Base-by-base conservation (phyloP, 208 protist genomes). In the Herpetomonas samuelpessoai region DNA sequence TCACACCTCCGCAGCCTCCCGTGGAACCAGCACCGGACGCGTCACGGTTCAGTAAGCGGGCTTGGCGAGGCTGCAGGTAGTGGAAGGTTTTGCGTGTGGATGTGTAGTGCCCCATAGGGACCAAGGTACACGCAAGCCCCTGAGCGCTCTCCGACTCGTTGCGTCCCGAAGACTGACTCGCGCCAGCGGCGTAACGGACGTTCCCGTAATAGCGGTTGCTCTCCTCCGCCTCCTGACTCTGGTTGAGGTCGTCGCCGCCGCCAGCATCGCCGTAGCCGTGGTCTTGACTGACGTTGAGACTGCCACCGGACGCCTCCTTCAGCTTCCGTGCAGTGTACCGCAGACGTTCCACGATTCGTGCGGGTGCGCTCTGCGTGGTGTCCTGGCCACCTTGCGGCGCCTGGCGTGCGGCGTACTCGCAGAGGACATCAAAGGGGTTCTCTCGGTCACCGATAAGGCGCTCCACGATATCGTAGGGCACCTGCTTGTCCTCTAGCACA, bases 381-480 rank as follows among this genome's bases (percentile, higher is more conserved):
- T 41, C 35, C 6, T 6, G 9, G 3, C 25, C 55, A 9, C 3
- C 18, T 22, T 3, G 21, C 19, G 9, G 16, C 21, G 14, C 27
- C 62, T 46, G 38, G 3, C 18, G 2, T 4, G 26, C 29, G 3
- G 62, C 62, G 31, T 73, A 68, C 18, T 24, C 28, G 21, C 30
- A 44, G 14, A 81, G 65, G 7, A 72, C 60, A 10, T 35, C 49
- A 31, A 72, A 56, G 35, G 69, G 46, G 29, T 68, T 59, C 14
- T 46, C 54, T 18, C 7, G n/a, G 39, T 29, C 31, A 4, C n/a
- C 21, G 35, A 76, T 9, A 54, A 89, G 61, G 2, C 56, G 68
- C 14, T 68, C 56, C 47, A 83, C 72, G 14, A 90, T 66, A 2
- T 63, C 60, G 4, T 71, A 19, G 16, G 71, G 77, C 30, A 93